These are phyloP conservation scores for Debaryomyces psychrophilus DNA, from an alignment of 1,139 yeast species.

Conservation along the genomic window DNA sequence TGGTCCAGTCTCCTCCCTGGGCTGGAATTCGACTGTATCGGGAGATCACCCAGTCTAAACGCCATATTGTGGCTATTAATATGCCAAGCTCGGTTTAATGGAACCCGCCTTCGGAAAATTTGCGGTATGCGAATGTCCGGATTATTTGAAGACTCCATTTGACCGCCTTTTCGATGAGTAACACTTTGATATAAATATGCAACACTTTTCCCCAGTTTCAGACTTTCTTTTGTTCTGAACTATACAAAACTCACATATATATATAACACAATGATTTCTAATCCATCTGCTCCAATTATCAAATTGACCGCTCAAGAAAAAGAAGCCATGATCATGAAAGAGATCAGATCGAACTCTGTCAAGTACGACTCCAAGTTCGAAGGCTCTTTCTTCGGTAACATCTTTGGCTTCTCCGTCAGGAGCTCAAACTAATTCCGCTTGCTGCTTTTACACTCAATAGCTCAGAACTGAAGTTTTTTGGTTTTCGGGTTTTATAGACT, in stretches of 20 bases:
- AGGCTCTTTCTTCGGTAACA: slow-evolving; percentile 47
- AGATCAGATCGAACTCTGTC: slow-evolving; percentile 40
- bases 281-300: slow-evolving; percentile 17
- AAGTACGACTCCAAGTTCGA: slow-evolving; percentile 48
- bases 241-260: neutral
- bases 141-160: slow-evolving; percentile 2
- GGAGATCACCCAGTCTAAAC: neutral
- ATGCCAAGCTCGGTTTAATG: neutral
- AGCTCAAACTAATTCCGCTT: slow-evolving; percentile 9
- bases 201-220: neutral
- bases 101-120: slow-evolving; percentile 10
- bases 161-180: slow-evolving; percentile 6
- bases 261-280: slow-evolving; percentile 17
- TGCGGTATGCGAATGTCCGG: slow-evolving; percentile 5
- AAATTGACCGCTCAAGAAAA: slow-evolving; percentile 46
- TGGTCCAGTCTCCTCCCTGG: neutral
- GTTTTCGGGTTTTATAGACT: neutral
- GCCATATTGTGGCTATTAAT: neutral
- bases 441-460: neutral
- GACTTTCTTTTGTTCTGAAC: neutral
- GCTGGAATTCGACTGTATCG: too few species aligned
- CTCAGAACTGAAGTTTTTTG: neutral
- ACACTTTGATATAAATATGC: slow-evolving; percentile 7
- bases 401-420: slow-evolving; percentile 42
- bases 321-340: slow-evolving; percentile 53